A percentile compares a stretch with the other conserved stretches of the same genome.
Evolutionary conservation across 306 rosid species (phyloP).

Genomic region (Trichosanthes cucumerina): DNA sequence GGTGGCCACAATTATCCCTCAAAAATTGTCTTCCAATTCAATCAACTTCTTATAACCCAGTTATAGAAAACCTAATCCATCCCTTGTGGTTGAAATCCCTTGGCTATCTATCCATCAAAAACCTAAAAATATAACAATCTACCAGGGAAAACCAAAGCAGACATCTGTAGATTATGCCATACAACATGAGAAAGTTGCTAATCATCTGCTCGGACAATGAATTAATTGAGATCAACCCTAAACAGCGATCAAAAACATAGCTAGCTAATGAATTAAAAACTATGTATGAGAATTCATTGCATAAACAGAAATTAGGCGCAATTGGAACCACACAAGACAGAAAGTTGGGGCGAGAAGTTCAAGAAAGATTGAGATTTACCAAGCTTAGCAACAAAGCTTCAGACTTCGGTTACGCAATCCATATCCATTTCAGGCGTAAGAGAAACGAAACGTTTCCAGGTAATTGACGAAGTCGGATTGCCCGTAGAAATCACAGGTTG

Average conservation of each 20-base stretch:
- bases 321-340: not conserved
- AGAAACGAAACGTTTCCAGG: not conserved
- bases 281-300: not conserved
- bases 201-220: not conserved
- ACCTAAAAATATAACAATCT: not conserved
- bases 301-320: not conserved
- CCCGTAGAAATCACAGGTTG: not conserved
- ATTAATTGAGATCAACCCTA: not conserved
- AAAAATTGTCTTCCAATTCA: not conserved
- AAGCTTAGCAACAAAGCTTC: not conserved
- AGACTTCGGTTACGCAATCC: not conserved
- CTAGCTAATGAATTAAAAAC: too few relatives aligned
- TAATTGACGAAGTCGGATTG: not conserved
- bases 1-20: not conserved
- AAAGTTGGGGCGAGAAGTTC: not conserved
- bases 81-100: not conserved
- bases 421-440: not conserved
- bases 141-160: not conserved
- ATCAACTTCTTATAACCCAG: too few relatives aligned
- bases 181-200: not conserved
- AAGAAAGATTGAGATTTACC: not conserved
- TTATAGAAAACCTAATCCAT: not conserved
- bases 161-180: not conserved
- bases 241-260: not conserved
- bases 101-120: not conserved